A percentile compares a stretch with the other conserved stretches of the same genome.
These are phyloP conservation scores for Ensete ventricosum DNA, from an alignment of 176 grass and related monocot species.

Conservation along the genomic window DNA sequence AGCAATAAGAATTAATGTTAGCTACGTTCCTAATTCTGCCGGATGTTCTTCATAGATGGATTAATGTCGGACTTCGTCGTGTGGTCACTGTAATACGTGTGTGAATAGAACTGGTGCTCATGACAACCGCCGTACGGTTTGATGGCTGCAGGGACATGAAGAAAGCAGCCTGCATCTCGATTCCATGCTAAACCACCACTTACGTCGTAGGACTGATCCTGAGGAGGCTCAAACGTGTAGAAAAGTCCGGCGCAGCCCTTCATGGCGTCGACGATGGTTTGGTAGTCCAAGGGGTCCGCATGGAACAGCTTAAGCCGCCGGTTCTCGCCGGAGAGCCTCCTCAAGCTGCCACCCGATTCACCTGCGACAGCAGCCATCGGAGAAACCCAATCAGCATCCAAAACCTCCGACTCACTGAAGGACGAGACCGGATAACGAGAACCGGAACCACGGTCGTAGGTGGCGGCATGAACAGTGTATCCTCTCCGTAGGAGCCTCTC, in stretches of 20 bases:
- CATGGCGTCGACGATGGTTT: conserved; percentile 81
- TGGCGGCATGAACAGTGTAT: conserved; percentile 79
- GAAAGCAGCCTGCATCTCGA: too few species aligned
- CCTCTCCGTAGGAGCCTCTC: conserved; percentile 70
- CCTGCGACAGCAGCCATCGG: background rate
- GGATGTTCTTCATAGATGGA: too few species aligned
- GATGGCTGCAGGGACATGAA: too few species aligned
- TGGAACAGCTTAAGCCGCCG: conserved; percentile 52
- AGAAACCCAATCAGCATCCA: too few species aligned
- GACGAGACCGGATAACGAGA: background rate
- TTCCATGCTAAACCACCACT: background rate
- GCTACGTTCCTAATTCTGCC: too few species aligned
- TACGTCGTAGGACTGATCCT: conserved; percentile 58
- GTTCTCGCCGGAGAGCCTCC: conserved; percentile 18
- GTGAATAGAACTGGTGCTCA: background rate
- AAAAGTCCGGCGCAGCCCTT: conserved; percentile 75
- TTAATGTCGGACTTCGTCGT: background rate
- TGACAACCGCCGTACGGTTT: too few species aligned
- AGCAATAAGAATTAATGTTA: too few species aligned
- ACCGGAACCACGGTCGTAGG: conserved; percentile 24
- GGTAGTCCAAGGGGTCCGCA: conserved; percentile 80
- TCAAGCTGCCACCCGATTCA: conserved; percentile 16
- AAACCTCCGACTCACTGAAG: background rate
- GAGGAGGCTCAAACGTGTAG: conserved; percentile 69
- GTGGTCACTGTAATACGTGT: too few species aligned